Percentiles rank a stretch among this genome's conserved stretches.
Conservation (phyloP, 2,329 filamentous ascomycete species). For the Paecilomyces formosus region DNA sequence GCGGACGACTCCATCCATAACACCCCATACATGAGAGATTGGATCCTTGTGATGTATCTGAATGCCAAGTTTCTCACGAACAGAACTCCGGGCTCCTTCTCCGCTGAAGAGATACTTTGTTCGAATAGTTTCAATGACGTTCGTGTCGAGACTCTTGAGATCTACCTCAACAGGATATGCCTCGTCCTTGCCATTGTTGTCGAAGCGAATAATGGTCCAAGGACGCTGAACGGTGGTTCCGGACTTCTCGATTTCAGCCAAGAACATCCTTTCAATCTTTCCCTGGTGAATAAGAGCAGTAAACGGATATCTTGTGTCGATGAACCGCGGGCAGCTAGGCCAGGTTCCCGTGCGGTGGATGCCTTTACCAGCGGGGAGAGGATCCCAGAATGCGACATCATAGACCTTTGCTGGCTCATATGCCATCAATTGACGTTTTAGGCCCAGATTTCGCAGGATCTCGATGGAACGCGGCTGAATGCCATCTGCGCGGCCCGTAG, state of each 20-base stretch:
- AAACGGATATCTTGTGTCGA: constrained; percentile 58
- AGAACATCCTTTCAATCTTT: constrained; percentile 55
- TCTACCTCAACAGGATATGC: constrained; percentile 76
- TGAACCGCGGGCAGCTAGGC: constrained; percentile 82
- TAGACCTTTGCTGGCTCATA: constrained; percentile 80
- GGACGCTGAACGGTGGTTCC: constrained; percentile 50
- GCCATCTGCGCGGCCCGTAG: constrained; percentile 80
- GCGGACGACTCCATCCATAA: constrained; percentile 58
- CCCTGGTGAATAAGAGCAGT: constrained; percentile 57
- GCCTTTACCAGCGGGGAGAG: constrained; percentile 42
- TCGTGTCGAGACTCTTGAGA: constrained; percentile 69
- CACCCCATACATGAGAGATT: constrained; percentile 58
- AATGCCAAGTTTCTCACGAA: constrained; percentile 58
- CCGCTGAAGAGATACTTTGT: constrained; percentile 58
- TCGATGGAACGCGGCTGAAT: constrained; percentile 87
- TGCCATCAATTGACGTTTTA: constrained; percentile 83
- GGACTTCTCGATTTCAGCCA: constrained; percentile 54
- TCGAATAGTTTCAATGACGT: constrained; percentile 56
- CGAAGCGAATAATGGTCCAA: constrained; percentile 56
- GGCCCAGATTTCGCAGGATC: constrained; percentile 77
- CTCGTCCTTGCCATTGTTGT: constrained; percentile 52
- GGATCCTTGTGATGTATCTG: constrained; percentile 57
- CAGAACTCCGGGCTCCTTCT: constrained; percentile 55
- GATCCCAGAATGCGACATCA: constrained; percentile 61
- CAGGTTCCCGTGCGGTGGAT: constrained; percentile 60